Evolutionary conservation across 208 protist genomes (phyloP), one percentile per base, ranked within the genome.

Genomic region (Leishmania lainsoni): DNA sequence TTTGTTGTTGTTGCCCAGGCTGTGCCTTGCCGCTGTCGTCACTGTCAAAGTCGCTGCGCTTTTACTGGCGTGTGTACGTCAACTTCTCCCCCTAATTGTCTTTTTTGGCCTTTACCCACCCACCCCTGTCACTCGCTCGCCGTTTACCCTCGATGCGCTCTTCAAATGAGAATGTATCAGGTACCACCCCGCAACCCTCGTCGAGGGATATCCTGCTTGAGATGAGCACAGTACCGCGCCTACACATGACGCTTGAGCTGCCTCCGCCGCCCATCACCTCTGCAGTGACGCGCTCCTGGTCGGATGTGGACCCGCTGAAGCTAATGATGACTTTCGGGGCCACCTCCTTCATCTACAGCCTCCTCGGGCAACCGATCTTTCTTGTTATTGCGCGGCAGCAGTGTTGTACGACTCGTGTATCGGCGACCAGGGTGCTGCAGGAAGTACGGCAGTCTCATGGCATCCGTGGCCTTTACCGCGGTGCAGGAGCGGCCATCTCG

Each of bases 341-440:
- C 75, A 95, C 93, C 35, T 94, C 93, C 49, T 89, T 94, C 76
- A 72, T 81, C 39, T 93, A 93, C 82, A 90, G 90, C 77, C 79
- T 94, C 39, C 70, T 92, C 17, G 91, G 89, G 16, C 91, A 96
- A 49, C 93, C 93, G 1, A 74, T 96, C 39, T 94, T 94, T 75
- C 86, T 96, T 16, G 90, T 88, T 48, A 94, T 96, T 65, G 86
- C 93, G 1, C 88, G 93, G 29, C 93, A 96, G 84, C 93, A 96
- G 86, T 94, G 87, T 84, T 85, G 81, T n/a, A 85, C 79, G 26
- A 75, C 75, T 32, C 84, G 52, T 56, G 81, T 95, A 26, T 84
- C 88, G 5, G 91, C 91, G 6, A 56, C 56, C 29, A 66, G 84
- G 69, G 87, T 95, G 54, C 61, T 92, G 42, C 54, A 68, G 32